Percentiles rank a stretch among this genome's conserved stretches.
phyloP scores from a whole-genome alignment of 352 stramenopile species.

The Phytopythium chamaehyphon region DNA sequence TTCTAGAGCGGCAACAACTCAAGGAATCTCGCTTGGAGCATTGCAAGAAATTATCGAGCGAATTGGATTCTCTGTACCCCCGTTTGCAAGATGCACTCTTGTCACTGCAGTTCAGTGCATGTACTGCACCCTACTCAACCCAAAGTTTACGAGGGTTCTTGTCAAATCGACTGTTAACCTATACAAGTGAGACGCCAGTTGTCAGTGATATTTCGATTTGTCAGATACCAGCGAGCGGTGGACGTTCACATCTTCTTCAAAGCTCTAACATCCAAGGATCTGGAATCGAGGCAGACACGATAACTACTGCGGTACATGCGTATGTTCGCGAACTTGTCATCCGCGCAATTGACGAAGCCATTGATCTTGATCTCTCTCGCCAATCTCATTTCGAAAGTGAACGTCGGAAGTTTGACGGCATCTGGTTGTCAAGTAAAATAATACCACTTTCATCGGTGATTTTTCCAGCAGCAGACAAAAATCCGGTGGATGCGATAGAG shows the following conservation, averaged over 20 bases:
- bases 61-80: conserved; percentile 18
- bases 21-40: conserved; percentile 12
- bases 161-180: conserved; percentile 16
- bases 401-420: conserved; percentile 19
- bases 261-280: neutral
- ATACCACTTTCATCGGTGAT: neutral
- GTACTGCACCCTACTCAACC: conserved; percentile 28
- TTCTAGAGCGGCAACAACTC: conserved; percentile 11
- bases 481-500: neutral
- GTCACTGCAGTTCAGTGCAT: conserved; percentile 19
- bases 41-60: conserved; percentile 5
- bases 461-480: neutral
- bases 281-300: neutral
- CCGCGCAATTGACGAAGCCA: conserved; percentile 36
- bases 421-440: conserved; percentile 31
- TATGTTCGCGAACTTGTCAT: conserved; percentile 23
- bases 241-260: neutral
- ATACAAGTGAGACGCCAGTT: conserved; percentile 40
- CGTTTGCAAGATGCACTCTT: conserved; percentile 32
- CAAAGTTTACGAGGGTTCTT: conserved; percentile 19
- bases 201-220: conserved; percentile 28
- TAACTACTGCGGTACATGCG: conserved; percentile 2
- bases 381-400: conserved; percentile 27
- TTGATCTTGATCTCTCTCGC: conserved; percentile 23
- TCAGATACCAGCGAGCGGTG: neutral